Conservation (phyloP, 2,329 filamentous ascomycete species). For the Graphilbum sp. region DNA sequence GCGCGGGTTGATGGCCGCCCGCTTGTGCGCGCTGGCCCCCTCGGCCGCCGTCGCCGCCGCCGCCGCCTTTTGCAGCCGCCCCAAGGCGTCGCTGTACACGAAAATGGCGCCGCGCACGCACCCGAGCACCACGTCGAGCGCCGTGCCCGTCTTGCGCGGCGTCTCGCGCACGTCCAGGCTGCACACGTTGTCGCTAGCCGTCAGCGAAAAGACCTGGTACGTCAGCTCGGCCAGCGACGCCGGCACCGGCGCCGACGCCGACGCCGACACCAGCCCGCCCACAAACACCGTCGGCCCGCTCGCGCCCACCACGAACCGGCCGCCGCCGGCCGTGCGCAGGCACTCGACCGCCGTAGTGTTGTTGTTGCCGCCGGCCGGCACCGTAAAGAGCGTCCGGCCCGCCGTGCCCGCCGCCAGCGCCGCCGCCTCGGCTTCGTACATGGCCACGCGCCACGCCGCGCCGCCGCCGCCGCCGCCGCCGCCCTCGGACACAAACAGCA, state of each 20-base stretch:
- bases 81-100: slow-evolving; percentile 62
- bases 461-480: too few species aligned
- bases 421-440: slow-evolving; percentile 20
- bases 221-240: slow-evolving; percentile 24
- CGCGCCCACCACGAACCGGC: slow-evolving; percentile 40
- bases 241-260: too few species aligned
- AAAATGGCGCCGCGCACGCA: slow-evolving; percentile 61
- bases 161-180: slow-evolving; percentile 45
- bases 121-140: slow-evolving; percentile 54
- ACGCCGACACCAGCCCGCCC: slow-evolving; percentile 37
- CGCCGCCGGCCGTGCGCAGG: slow-evolving; percentile 32
- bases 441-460: slow-evolving; percentile 24
- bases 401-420: slow-evolving; percentile 3
- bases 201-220: slow-evolving; percentile 42
- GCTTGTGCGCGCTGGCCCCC: not conserved
- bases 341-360: slow-evolving; percentile 21
- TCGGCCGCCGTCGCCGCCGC: slow-evolving; percentile 10
- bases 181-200: slow-evolving; percentile 46
- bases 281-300: slow-evolving; percentile 40
- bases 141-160: slow-evolving; percentile 10
- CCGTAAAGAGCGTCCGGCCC: slow-evolving; percentile 6
- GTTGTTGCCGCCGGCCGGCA: not conserved
- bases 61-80: slow-evolving; percentile 32
- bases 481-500: slow-evolving; percentile 30
- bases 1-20: slow-evolving; percentile 32